Evolutionary conservation across 768 basidiomycete species (phyloP).

Genomic region (Phylloporus scabripes): DNA sequence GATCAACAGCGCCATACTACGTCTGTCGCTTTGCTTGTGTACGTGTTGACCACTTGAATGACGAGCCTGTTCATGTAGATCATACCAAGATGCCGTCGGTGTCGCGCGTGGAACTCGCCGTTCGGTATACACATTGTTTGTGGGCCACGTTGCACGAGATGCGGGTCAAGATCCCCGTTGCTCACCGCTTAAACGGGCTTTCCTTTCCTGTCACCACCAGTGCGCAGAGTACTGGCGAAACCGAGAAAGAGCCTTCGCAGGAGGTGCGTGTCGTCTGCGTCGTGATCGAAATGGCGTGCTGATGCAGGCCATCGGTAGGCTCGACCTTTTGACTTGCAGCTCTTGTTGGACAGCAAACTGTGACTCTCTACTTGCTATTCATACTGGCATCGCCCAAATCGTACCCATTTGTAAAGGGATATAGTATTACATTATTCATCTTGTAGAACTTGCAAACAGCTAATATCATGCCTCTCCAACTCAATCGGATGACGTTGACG

Average conservation of each 20-base stretch:
- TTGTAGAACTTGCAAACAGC: slow-evolving; percentile 14
- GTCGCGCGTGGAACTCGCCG: slow-evolving; percentile 57
- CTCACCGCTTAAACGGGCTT: slow-evolving; percentile 38
- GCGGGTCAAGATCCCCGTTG: slow-evolving; percentile 40
- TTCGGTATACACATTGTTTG: slow-evolving; percentile 60
- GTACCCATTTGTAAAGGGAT: slow-evolving; percentile 5
- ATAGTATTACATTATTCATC: slow-evolving; percentile 26
- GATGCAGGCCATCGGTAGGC: slow-evolving; percentile 31
- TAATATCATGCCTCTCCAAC: background rate
- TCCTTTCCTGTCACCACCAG: slow-evolving; percentile 36
- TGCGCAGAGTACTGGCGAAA: slow-evolving; percentile 17
- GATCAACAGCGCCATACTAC: slow-evolving; percentile 79
- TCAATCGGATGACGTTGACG: slow-evolving; percentile 47
- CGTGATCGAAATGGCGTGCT: background rate
- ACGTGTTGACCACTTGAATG: slow-evolving; percentile 2
- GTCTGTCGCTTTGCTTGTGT: slow-evolving; percentile 42
- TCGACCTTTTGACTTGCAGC: too few species aligned
- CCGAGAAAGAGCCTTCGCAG: slow-evolving; percentile 31
- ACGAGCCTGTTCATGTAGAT: slow-evolving; percentile 33
- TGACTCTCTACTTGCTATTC: too few species aligned
- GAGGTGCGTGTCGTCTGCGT: slow-evolving; percentile 31
- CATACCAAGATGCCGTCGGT: slow-evolving; percentile 45
- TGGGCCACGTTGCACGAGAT: slow-evolving; percentile 54
- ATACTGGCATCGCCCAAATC: too few species aligned
- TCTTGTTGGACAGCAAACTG: slow-evolving; percentile 43